Evolutionary conservation across 768 basidiomycete genomes (phyloP), one percentile per base, ranked within the genome.

Genomic region (Leccinum obscurum): DNA sequence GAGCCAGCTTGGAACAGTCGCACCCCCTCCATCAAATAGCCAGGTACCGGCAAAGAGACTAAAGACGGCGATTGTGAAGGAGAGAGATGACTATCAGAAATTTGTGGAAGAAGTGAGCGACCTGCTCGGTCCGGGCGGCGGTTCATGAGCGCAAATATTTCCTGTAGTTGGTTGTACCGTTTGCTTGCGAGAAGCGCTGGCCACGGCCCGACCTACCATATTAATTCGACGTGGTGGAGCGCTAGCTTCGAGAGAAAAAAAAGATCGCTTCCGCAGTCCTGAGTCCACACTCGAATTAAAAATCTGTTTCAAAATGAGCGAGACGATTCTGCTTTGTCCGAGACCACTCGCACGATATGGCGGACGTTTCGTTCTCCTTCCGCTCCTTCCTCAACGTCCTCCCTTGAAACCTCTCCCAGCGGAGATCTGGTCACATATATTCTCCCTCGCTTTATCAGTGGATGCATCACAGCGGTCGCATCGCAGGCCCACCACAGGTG

Each of bases 41-140:
- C 62, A 57, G 46, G 59, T 55, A 48, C 61, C 68, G 14, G 60
- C 57, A 55, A 63, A 66, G 52, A 53, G 67, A 55, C 51, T 49
- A 17, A 72, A 62, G 60, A 73, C 66, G 48, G 64, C 67, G 15
- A 55, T 63, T 20, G 64, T 72, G 58, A 84, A 80, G 69, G 75
- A 72, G 58, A 85, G 83, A 70, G 86, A 86, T 60, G 90, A 91
- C 65, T 92, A 92, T 68, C 83, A 82, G 55, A 90, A 85, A 62
- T 92, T 90, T 73, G 76, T 90, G 46, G 89, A 88, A 58, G 89
- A 89, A 64, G 85, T 91, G 83, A 80, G 82, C 32, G 89, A 90
- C 69, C 81, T 91, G 52, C 68, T 91, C 35, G 77, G 76, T 24
- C 66, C 69, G 14, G 52, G 63, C 30, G 52, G 56, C 7, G 54